Evolutionary conservation across 805 yeast genomes (phyloP), one percentile per base, ranked within the genome.

Genomic region (Barnettozyma pratensis): DNA sequence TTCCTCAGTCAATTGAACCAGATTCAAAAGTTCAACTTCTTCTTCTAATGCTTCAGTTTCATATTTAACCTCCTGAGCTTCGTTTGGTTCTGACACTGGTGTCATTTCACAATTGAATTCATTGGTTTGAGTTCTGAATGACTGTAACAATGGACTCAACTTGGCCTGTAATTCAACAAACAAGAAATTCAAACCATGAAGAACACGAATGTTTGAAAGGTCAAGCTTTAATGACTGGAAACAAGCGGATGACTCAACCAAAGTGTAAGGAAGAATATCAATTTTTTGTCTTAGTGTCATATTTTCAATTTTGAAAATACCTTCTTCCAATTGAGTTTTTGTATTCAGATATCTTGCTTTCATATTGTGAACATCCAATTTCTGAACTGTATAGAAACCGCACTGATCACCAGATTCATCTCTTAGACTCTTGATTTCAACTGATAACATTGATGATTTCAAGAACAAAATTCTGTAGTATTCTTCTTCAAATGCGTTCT

Each of bases 381-480:
- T 57, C 37, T 51, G 49, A 19, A 28, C 27, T 2, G 57, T 31
- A 4, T 28, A 29, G 37, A 47, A 61, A 2, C 14, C 9, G 1
- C 49, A 44, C 5, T 50, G 51, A 42, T 64, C 71, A n/a, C 61
- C 66, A 6, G 11, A 29, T 1, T 14, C 30, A 1, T 41, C 50
- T 35, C 57, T 52, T 1, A 31, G 12, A 8, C 58, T 49, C 14
- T 39, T 48, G 9, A 58, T 30, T 19, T 55, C 59, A 51, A 49
- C 9, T 37, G 59, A 34, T 46, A 56, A 9, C 54, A 57, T 27
- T 54, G 68, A 12, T 62, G 52, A 41, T 51, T 61, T 47, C 53
- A 63, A 19, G 39, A 66, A 57, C 14, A 69, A 51, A 25, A 71
- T 57, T 50, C 63, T 60, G 41, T 59, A 53, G 37, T 62, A 63